Evolutionary conservation across 2,329 filamentous ascomycete species (phyloP), one percentile per base, ranked within the genome.

Genomic region (Aureobasidium namibiae): DNA sequence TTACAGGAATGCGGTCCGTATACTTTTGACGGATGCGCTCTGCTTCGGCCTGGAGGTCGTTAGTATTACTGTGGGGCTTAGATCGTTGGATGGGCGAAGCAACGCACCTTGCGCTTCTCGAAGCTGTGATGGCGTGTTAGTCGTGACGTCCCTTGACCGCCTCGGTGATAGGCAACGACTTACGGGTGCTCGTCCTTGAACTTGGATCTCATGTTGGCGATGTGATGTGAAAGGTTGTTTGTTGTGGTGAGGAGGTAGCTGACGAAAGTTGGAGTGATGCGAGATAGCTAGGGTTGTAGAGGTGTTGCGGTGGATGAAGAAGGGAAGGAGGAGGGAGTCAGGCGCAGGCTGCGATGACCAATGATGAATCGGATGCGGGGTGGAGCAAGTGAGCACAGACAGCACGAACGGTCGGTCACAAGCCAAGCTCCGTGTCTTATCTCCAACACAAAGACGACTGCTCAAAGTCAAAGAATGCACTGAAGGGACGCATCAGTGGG

Each of bases 21-120:
- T 99, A 99, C 80, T 99, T 99, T 82, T 96, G 92, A 67, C 94
- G 91, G 76, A 96, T 96, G 76, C 94, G 92, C 83, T 99, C 94
- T 74, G 94, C 94, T 81, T 99, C 94, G 66, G 94, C 94, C 57
- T 63, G 26, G 14, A 34, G 14, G n/a, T 14, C 46, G 61, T 60
- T 23, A 59, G 39, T 57, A 53, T 45, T 29, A 24, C 42, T 39
- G 2, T 10, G 23, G 44, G 38, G 13, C n/a, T 38, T 33, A 23
- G 26, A 11, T 36, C 29, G 36, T 56, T 23, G 33, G 39, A 41
- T 39, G n/a, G 36, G 56, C 42, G 41, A 29, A 49, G 34, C 24
- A 50, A 58, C 61, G 38, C n/a, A 63, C 61, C 90, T 97, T 96
- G 81, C 94, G 91, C 90, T 99, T 99, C 88, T 97, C 94, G 76